phyloP scores from a whole-genome alignment of 257 asterid species.

The Nicotiana paniculata region DNA sequence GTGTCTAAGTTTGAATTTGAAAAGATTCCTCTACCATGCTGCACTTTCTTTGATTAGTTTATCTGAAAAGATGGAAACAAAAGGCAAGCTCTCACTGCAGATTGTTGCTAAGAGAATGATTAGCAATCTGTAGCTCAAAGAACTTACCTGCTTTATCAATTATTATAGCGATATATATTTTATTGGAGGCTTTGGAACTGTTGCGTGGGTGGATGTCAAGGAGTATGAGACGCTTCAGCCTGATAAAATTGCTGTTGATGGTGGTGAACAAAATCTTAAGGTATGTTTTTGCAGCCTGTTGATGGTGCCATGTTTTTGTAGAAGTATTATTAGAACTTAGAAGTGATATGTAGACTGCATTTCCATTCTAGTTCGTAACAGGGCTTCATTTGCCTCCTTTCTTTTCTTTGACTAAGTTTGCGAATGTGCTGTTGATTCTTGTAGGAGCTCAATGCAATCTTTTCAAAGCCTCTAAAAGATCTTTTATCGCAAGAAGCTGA shows the following conservation, averaged over 20 bases:
- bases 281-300: constrained; percentile 22
- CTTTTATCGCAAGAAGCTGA: constrained; percentile 73
- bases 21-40: background rate
- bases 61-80: background rate
- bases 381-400: background rate
- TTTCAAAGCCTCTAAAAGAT: constrained; percentile 81
- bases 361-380: background rate
- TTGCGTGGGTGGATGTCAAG: constrained; percentile 91
- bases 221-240: constrained; percentile 85
- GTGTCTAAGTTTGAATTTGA: background rate
- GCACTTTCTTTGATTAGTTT: background rate
- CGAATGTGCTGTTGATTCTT: background rate
- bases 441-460: constrained; percentile 76
- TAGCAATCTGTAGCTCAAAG: background rate
- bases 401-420: background rate
- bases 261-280: constrained; percentile 88
- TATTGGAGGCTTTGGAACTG: constrained; percentile 97
- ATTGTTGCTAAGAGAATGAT: background rate
- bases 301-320: background rate
- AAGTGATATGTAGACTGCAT: background rate
- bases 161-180: constrained; percentile 82
- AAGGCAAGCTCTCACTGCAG: background rate
- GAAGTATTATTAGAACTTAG: background rate
- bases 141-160: background rate
- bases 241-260: constrained; percentile 88